A percentile compares a stretch with the other conserved stretches of the same genome.
Conservation (phyloP, 2,329 filamentous ascomycete species). For the Ploettnerulaceae sp. region DNA sequence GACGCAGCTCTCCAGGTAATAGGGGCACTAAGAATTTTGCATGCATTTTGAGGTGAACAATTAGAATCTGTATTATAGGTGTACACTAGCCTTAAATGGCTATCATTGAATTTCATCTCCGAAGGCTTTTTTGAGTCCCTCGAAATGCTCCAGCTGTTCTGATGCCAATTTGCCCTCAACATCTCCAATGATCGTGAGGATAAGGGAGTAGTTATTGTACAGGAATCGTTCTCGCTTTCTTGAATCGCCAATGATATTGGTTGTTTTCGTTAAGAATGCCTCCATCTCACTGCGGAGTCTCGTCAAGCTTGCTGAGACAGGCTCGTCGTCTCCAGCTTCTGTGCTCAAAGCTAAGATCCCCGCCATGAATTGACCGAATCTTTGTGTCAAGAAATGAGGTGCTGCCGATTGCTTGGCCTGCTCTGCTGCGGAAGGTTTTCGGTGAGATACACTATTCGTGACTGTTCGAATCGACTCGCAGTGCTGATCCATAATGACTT, state of each 20-base stretch:
- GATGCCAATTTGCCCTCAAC: slow-evolving; percentile 65
- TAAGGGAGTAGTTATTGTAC: slow-evolving; percentile 91
- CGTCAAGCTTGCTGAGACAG: slow-evolving; percentile 73
- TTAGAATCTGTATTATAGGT: neutral
- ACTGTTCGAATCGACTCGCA: slow-evolving; percentile 74
- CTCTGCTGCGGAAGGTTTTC: slow-evolving; percentile 44
- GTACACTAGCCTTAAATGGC: neutral
- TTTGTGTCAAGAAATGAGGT: slow-evolving; percentile 86
- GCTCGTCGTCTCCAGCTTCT: slow-evolving; percentile 93
- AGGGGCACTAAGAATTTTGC: slow-evolving; percentile 13
- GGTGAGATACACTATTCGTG: slow-evolving; percentile 46
- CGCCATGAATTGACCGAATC: slow-evolving; percentile 90
- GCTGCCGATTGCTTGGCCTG: slow-evolving; percentile 65
- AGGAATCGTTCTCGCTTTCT: slow-evolving; percentile 83
- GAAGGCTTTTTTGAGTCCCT: slow-evolving; percentile 56
- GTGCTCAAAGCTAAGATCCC: slow-evolving; percentile 77
- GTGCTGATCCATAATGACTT: slow-evolving; percentile 89
- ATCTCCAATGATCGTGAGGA: slow-evolving; percentile 88
- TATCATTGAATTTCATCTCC: slow-evolving; percentile 38
- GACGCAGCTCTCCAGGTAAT: slow-evolving; percentile 23
- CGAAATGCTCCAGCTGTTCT: slow-evolving; percentile 74
- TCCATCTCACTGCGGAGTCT: slow-evolving; percentile 79
- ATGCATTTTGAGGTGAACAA: neutral
- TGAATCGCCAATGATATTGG: slow-evolving; percentile 69
- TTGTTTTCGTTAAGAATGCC: slow-evolving; percentile 71